Conservation (phyloP, 2,329 filamentous ascomycete genomes). For the Exophiala sp. region DNA sequence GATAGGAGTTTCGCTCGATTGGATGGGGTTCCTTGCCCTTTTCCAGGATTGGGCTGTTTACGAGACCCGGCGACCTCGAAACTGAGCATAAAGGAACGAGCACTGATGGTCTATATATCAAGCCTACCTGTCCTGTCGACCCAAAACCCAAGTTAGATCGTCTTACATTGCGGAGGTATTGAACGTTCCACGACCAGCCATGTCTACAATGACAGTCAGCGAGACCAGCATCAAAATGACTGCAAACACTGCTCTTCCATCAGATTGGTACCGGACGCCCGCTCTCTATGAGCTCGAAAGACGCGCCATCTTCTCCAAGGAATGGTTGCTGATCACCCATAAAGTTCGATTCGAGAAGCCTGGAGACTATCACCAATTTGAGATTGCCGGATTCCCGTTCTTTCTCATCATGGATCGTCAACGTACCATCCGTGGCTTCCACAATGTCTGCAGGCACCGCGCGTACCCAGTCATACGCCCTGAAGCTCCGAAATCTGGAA, state of each 20-base stretch:
- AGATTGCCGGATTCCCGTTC: slow-evolving; percentile 50
- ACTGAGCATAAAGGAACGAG: no score
- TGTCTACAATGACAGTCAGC: not conserved
- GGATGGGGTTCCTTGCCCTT: no score
- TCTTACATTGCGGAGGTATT: no score
- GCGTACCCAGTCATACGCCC: slow-evolving; percentile 50
- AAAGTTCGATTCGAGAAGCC: slow-evolving; percentile 46
- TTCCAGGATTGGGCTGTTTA: no score
- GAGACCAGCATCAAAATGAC: not conserved
- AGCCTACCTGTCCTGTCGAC: no score
- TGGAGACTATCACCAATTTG: slow-evolving; percentile 36
- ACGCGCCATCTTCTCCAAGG: slow-evolving; percentile 48
- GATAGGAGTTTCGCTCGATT: no score
- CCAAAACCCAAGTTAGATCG: no score
- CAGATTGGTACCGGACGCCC: slow-evolving; percentile 49
- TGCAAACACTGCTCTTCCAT: not conserved
- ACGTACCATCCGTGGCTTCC: slow-evolving; percentile 55
- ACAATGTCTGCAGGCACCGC: slow-evolving; percentile 60
- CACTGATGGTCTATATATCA: no score
- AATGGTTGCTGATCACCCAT: slow-evolving; percentile 42
- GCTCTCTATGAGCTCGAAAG: slow-evolving; percentile 49
- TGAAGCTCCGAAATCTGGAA: slow-evolving; percentile 16
- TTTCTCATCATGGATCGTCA: slow-evolving; percentile 50
- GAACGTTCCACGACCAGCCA: not conserved
- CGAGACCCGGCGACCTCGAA: no score